These are phyloP conservation scores for Russula emetica DNA, from an alignment of 768 basidiomycete species.

Conservation along the genomic window DNA sequence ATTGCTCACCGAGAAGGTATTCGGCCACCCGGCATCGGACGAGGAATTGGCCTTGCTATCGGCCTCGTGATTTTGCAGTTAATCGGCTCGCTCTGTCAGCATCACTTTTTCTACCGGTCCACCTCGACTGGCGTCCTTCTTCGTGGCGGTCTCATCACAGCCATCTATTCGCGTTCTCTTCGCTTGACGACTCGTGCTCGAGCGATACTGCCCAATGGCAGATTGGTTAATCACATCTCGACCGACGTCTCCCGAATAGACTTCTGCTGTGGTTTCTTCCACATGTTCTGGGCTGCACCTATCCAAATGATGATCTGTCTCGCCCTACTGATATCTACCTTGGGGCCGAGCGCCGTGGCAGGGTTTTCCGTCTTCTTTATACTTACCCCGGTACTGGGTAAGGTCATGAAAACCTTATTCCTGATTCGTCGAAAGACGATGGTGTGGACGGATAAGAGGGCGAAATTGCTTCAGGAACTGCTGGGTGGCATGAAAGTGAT, in stretches of 20 bases:
- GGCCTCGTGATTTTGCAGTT: no score
- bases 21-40: constrained; percentile 42
- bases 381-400: constrained; percentile 66
- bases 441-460: constrained; percentile 87
- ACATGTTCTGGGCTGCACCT: constrained; percentile 72
- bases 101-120: constrained; percentile 16
- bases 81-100: no score
- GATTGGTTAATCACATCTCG: constrained; percentile 90
- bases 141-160: constrained; percentile 81
- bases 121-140: constrained; percentile 73
- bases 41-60: constrained; percentile 64
- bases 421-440: constrained; percentile 66
- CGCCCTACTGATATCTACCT: constrained; percentile 62
- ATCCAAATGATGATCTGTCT: constrained; percentile 78
- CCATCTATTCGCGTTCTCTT: constrained; percentile 77
- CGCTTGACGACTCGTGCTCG: constrained; percentile 76
- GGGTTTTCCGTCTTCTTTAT: constrained; percentile 63
- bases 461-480: constrained; percentile 85
- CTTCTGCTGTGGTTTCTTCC: constrained; percentile 76
- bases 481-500: constrained; percentile 87
- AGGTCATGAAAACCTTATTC: constrained; percentile 71
- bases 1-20: constrained; percentile 30
- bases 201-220: constrained; percentile 77
- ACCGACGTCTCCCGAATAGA: constrained; percentile 90
- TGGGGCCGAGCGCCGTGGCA: constrained; percentile 58